Base-by-base conservation (phyloP, 2,329 filamentous ascomycete genomes). In the Fusarium cicatricum region DNA sequence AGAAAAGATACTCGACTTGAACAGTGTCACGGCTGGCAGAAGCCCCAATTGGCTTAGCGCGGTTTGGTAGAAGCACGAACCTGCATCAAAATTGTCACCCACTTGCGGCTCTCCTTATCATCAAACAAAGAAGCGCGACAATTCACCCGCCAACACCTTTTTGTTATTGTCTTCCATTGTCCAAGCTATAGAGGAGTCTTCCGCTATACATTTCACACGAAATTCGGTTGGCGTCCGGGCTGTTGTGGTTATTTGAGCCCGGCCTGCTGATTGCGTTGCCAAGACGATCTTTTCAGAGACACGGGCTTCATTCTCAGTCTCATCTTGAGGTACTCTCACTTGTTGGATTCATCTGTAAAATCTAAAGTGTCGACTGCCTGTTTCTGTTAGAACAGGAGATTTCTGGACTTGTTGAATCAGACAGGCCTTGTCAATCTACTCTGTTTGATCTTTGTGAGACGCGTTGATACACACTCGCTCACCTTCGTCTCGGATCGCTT, bases 71-170 rank as follows among this genome's bases (percentile, higher is more conserved):
- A 26, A 23, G 23, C 36, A 21, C 15, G 14, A 19, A 29, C 23
- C 21, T 17, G 29, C 21, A 31, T 9, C 10, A 41, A 31, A n/a
- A 48, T 52, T 45, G 43, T 19, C 50, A 52, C 29, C 16, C 17
- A 29, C 40, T 53, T 29, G 15, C 19, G 12, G 15, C n/a, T 39
- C 26, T 19, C 11, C 14, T 40, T 14, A 5, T 19, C 15, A 37
- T 39, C 12, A 40, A 40, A 23, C 23, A 50, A 60, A 52, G 43
- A 49, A 47, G 34, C 46, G 15, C 33, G 29, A 39, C 14, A 16
- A 23, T 17, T 21, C 6, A 52, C 44, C 28, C 28, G 32, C 16
- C n/a, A 12, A 11, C 12, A 17, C 17, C 26, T 10, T 36, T 55
- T 29, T 8, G 10, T 29, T 47, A 14, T 32, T 47, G 36, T 28